Base-by-base conservation (phyloP, 202 grass and related monocot genomes). In the Digitaria exilis region DNA sequence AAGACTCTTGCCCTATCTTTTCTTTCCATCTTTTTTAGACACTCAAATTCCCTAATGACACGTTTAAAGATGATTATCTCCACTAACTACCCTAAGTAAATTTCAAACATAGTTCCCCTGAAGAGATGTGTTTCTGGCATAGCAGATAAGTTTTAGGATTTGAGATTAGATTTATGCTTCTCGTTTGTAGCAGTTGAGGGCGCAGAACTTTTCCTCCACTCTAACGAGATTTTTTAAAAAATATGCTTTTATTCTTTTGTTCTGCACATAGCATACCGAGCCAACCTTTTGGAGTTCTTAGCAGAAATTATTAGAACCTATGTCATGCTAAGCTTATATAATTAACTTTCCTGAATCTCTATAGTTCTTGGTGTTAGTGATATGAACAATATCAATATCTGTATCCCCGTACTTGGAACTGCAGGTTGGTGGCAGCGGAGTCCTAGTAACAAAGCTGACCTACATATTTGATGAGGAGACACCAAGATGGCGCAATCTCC, bases 391-490 rank as follows among this genome's bases (percentile, higher is more conserved):
- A 45, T 19, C 56, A 60, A 5, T 48, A 58, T 18, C 0, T 44
- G 5, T 51, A 45, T 4, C 12, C 9, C 1, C 77, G 67, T 52
- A 68, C 30, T 71, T 32, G 32, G 18, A 80, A 82, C 46, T 80
- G 55, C 83, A 92, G 91, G 56, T 99, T 82, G 96, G 96, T 64
- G 93, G 96, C 21, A 96, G 96, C 10, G 96, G 96, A 32, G 96
- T 99, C 28, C 89, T 99, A 89, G 96, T 99, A 28, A 92, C 96
- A 35, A 90, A 96, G 51, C 84, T 94, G 74, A 99, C 93, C 28
- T 99, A 99, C 45, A 99, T 96, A 77, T 94, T 99, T 70, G 93
- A 96, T 41, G 96, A 99, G 87, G 96, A 99, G 76, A 94, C 96
- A 18, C 89, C 93, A 25, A 99, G 93, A 74, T 94, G 96, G 96